These are phyloP conservation scores for Calonectria pteridis DNA, from an alignment of 2,329 filamentous ascomycete species.

Conservation along the genomic window DNA sequence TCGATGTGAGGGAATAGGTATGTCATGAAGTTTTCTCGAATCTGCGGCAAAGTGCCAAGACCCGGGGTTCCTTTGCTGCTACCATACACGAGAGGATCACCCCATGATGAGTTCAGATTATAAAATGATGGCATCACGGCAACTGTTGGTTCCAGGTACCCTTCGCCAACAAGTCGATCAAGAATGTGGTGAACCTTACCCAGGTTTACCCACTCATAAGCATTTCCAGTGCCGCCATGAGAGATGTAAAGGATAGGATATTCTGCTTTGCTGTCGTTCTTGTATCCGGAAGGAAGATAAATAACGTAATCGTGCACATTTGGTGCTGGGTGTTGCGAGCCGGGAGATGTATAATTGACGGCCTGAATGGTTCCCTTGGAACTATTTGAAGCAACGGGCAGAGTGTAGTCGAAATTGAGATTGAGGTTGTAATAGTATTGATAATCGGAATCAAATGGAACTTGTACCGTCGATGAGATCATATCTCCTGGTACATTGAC, in stretches of 20 bases:
- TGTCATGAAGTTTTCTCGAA: not conserved
- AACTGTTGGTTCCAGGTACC: not conserved
- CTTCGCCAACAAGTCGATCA: not conserved
- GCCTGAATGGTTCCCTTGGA: not conserved
- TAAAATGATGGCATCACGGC: not conserved
- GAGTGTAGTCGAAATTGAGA: not conserved
- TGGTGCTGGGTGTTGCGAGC: not conserved
- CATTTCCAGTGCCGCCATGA: not conserved
- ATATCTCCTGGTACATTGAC: not conserved
- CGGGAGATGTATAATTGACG: not conserved
- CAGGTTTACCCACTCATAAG: not conserved
- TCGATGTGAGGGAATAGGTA: not conserved
- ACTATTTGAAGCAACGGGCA: not conserved
- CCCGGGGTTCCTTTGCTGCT: not conserved
- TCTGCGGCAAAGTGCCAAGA: not conserved
- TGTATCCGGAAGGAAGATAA: not conserved
- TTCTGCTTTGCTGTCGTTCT: not conserved
- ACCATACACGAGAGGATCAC: not conserved
- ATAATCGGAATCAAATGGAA: not conserved
- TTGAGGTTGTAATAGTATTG: not conserved
- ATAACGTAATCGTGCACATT: not conserved
- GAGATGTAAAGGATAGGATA: not conserved
- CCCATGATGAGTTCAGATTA: not conserved
- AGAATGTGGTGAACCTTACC: slow-evolving; percentile 2
- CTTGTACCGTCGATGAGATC: not conserved